Conservation (phyloP, 352 stramenopile species). For the Pythium diclinum region DNA sequence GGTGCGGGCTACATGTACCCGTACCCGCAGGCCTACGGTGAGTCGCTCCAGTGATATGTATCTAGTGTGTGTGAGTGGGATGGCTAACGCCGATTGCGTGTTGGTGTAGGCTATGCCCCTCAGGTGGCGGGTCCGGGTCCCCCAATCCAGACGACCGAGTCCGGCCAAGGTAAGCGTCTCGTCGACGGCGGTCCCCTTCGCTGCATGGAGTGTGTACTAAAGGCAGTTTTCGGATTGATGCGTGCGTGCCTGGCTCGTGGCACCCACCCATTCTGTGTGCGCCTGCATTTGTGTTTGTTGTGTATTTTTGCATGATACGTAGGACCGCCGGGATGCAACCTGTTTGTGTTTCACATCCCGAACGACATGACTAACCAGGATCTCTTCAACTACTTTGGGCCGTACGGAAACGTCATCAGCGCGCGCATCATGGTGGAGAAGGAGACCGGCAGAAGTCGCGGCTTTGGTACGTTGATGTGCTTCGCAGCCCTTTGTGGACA, state of each 20-base stretch:
- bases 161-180: slow-evolving; percentile 66
- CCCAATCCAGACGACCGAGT: slow-evolving; percentile 88
- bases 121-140: slow-evolving; percentile 80
- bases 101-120: slow-evolving; percentile 62
- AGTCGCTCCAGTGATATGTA: slow-evolving; percentile 1
- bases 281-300: slow-evolving; percentile 27
- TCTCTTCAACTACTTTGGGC: slow-evolving; percentile 95
- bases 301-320: slow-evolving; percentile 34
- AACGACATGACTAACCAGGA: slow-evolving; percentile 97
- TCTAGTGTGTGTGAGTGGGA: not conserved
- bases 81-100: not conserved
- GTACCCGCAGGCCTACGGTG: slow-evolving; percentile 80
- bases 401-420: slow-evolving; percentile 95
- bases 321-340: slow-evolving; percentile 94
- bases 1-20: slow-evolving; percentile 83
- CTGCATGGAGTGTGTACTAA: slow-evolving; percentile 25
- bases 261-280: slow-evolving; percentile 15
- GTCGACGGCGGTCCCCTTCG: slow-evolving; percentile 13
- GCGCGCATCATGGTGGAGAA: slow-evolving; percentile 97
- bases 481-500: not conserved
- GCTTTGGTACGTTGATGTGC: slow-evolving; percentile 73
- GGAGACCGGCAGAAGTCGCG: slow-evolving; percentile 92
- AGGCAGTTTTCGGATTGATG: slow-evolving; percentile 26
- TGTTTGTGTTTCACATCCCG: slow-evolving; percentile 98
- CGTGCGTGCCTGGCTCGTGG: slow-evolving; percentile 27